These are phyloP conservation scores for Begonia masoniana DNA, from an alignment of 306 rosid genomes.

Conservation along the genomic window DNA sequence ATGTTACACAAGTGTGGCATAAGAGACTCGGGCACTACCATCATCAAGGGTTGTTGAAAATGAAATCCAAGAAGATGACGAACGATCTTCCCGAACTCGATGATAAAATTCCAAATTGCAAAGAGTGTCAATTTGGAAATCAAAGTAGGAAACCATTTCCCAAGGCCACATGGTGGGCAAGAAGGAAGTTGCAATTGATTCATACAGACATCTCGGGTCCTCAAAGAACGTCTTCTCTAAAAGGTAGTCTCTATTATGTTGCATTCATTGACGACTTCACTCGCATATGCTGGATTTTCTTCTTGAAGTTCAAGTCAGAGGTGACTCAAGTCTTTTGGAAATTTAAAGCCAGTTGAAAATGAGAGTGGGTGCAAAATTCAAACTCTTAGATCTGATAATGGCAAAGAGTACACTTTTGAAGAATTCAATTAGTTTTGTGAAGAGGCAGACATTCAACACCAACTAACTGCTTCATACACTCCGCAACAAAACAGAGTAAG, in stretches of 20 bases:
- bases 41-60: neutral
- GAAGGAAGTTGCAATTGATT: neutral
- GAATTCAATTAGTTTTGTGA: neutral
- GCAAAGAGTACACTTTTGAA: neutral
- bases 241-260: neutral
- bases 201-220: constrained; percentile 1
- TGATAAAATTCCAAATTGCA: neutral
- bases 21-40: too few species aligned
- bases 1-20: too few species aligned
- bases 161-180: neutral
- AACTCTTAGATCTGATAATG: neutral
- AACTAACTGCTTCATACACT: neutral
- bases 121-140: neutral
- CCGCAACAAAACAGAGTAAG: constrained; percentile 5
- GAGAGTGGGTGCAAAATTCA: too few species aligned
- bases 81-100: neutral
- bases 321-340: too few species aligned
- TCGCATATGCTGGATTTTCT: neutral
- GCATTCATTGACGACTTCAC: neutral
- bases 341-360: too few species aligned
- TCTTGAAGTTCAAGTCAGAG: neutral
- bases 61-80: neutral
- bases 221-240: constrained; percentile 1
- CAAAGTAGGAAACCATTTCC: neutral
- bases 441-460: neutral